Evolutionary conservation across 148 eudicot species (phyloP).

Genomic region (Gaultheria prostrata): DNA sequence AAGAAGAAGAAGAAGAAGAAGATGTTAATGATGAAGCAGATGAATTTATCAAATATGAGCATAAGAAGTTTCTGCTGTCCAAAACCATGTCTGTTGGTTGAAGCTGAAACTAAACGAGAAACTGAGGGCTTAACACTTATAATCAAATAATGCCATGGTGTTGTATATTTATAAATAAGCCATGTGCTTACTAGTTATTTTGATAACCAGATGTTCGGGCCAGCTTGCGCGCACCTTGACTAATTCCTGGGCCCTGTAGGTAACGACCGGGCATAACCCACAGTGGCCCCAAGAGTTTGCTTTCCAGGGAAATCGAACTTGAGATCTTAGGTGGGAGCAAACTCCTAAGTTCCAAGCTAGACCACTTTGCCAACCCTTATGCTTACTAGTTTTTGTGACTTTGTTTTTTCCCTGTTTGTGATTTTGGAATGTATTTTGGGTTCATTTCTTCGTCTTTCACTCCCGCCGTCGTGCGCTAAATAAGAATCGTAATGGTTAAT

Average conservation of each 20-base stretch:
- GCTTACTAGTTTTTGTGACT: too few relatives aligned
- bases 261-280: too few relatives aligned
- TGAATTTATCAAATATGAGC: slow-evolving; percentile 30
- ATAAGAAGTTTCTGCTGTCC: slow-evolving; percentile 23
- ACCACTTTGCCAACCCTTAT: not conserved
- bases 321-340: too few relatives aligned
- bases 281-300: too few relatives aligned
- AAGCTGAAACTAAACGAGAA: not conserved
- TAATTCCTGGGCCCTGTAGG: too few relatives aligned
- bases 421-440: not conserved
- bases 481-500: not conserved
- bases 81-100: slow-evolving; percentile 10
- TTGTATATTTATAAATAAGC: not conserved
- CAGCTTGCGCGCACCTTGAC: too few relatives aligned
- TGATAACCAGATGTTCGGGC: too few relatives aligned
- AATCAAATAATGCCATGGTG: not conserved
- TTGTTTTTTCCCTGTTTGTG: not conserved
- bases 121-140: not conserved
- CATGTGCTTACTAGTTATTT: not conserved
- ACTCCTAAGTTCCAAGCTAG: too few relatives aligned
- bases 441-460: not conserved
- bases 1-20: slow-evolving; percentile 13
- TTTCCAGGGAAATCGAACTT: too few relatives aligned
- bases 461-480: not conserved
- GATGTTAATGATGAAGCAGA: slow-evolving; percentile 35